A percentile compares a stretch with the other conserved stretches of the same genome.
Conservation (phyloP, 139 green algal genomes). For the Picochlorum sp. region DNA sequence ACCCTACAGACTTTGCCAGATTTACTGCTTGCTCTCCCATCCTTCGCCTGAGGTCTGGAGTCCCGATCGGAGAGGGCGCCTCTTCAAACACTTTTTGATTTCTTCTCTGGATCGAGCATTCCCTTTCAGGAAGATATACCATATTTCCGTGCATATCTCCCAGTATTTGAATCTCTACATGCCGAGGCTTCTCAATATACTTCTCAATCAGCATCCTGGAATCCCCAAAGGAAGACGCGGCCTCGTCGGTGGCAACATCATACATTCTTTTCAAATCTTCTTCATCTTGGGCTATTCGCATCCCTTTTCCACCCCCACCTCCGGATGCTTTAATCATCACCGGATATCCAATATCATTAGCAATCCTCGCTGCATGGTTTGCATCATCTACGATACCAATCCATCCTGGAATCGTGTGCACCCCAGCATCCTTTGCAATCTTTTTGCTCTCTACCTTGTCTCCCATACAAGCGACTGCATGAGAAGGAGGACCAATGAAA, state of each 20-base stretch:
- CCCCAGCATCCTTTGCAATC: conserved; percentile 19
- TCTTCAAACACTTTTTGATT: conserved; percentile 61
- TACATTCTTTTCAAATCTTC: conserved; percentile 36
- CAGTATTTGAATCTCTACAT: conserved; percentile 71
- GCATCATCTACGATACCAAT: conserved; percentile 20
- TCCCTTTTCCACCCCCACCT: conserved; percentile 47
- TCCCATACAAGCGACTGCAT: conserved; percentile 58
- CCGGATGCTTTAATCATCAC: conserved; percentile 49
- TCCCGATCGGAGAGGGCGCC: conserved; percentile 32
- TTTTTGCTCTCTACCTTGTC: conserved; percentile 56
- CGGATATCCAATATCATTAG: conserved; percentile 37
- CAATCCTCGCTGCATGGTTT: conserved; percentile 20
- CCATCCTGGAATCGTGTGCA: conserved; percentile 33
- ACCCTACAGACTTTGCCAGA: conserved; percentile 48
- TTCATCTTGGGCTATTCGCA: conserved; percentile 39
- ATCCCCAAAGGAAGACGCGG: conserved; percentile 60
- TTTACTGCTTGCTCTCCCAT: conserved; percentile 53
- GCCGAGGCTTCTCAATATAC: conserved; percentile 61
- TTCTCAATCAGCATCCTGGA: conserved; percentile 74
- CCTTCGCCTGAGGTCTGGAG: conserved; percentile 21
- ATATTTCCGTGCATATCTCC: conserved; percentile 14
- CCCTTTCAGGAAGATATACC: conserved; percentile 36
- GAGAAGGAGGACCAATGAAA: conserved; percentile 64
- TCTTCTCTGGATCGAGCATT: conserved; percentile 46
- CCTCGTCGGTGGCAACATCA: conserved; percentile 60